phyloP scores from a whole-genome alignment of 1,139 yeast genomes.

The Suhomyces maxii region DNA sequence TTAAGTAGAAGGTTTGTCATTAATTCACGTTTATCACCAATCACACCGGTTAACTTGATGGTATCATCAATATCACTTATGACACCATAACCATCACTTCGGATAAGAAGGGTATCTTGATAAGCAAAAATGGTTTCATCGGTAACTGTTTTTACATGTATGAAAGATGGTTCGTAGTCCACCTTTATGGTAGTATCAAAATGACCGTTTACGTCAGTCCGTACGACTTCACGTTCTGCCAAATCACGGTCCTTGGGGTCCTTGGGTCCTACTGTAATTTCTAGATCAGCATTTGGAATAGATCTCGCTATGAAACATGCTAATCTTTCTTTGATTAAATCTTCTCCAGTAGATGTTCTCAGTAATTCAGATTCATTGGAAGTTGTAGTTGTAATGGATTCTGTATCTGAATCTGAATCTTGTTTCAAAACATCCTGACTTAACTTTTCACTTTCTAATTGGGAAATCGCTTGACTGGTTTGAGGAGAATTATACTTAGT shows the following conservation, averaged over 20 bases:
- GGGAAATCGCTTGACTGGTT: conserved; percentile 27
- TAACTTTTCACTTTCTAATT: conserved; percentile 32
- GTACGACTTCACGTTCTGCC: conserved; percentile 25
- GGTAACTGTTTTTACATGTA: conserved; percentile 40
- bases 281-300: conserved; percentile 54
- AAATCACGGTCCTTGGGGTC: conserved; percentile 22
- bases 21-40: conserved; percentile 81
- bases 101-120: conserved; percentile 44
- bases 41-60: conserved; percentile 82
- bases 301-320: conserved; percentile 61
- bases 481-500: conserved; percentile 43
- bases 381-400: conserved; percentile 8
- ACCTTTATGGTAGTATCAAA: conserved; percentile 52
- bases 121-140: conserved; percentile 50
- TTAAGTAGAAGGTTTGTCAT: conserved; percentile 74
- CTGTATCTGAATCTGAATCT: conserved; percentile 11
- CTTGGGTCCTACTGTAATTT: conserved; percentile 50
- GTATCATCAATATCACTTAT: conserved; percentile 97
- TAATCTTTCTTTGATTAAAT: conserved; percentile 53
- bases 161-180: conserved; percentile 53
- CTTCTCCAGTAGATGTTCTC: conserved; percentile 25
- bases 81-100: conserved; percentile 59
- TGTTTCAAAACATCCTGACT: conserved; percentile 26
- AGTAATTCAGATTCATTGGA: conserved; percentile 6
- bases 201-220: conserved; percentile 62